Conservation (phyloP, 352 stramenopile species). For the Phytophthora pinifolia region DNA sequence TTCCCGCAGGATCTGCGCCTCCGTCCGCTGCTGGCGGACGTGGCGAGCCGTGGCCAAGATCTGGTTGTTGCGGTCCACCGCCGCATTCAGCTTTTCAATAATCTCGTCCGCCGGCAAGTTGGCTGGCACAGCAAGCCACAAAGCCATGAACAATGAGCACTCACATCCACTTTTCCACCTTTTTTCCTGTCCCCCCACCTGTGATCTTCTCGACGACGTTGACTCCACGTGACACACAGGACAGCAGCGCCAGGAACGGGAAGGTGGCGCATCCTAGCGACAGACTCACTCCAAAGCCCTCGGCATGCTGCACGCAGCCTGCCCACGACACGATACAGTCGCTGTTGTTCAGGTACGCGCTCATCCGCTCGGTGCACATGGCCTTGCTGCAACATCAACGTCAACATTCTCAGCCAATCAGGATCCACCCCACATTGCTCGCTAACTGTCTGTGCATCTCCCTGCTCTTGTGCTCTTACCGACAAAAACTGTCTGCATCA, state of each 20-base stretch:
- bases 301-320: conserved; percentile 75
- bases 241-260: conserved; percentile 78
- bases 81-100: conserved; percentile 56
- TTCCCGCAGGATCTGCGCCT: conserved; percentile 87
- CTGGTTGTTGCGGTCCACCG: conserved; percentile 75
- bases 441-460: no score
- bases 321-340: conserved; percentile 85
- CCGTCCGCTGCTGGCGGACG: conserved; percentile 69
- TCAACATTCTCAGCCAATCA: conserved; percentile 7
- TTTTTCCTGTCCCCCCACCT: conserved; percentile 28
- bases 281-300: conserved; percentile 79
- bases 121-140: conserved; percentile 33
- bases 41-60: conserved; percentile 68
- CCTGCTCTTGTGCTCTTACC: conserved; percentile 32
- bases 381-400: conserved; percentile 38
- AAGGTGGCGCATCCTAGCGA: conserved; percentile 85
- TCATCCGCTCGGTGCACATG: conserved; percentile 74
- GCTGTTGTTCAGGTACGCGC: conserved; percentile 73
- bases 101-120: conserved; percentile 60
- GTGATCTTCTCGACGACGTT: conserved; percentile 89
- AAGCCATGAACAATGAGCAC: conserved; percentile 4
- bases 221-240: conserved; percentile 72
- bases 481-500: conserved; percentile 71
- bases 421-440: not conserved
- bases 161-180: not conserved